Percentiles rank a stretch among this genome's conserved stretches.
Evolutionary conservation across 148 eudicot genomes (phyloP).

Genomic region (Fagopyrum homotropicum): DNA sequence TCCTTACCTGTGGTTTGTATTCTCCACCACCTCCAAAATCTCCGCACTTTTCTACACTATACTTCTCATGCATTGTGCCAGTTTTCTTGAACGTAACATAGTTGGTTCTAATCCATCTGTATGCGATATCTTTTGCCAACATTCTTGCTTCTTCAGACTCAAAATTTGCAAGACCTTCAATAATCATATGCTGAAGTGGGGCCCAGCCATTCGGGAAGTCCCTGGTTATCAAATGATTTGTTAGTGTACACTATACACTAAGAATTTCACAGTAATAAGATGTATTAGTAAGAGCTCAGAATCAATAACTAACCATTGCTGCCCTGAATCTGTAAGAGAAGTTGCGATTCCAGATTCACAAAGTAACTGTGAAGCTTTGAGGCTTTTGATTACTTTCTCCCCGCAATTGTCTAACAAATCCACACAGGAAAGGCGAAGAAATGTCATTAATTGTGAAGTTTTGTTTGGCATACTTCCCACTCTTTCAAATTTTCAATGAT

Average conservation of each 20-base stretch:
- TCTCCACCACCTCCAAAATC: conserved; percentile 87
- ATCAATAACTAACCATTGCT: conserved; percentile 60
- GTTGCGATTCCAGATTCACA: conserved; percentile 71
- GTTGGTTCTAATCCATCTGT: conserved; percentile 76
- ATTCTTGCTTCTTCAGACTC: conserved; percentile 48
- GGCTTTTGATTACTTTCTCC: conserved; percentile 56
- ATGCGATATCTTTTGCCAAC: conserved; percentile 67
- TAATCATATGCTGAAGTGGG: conserved; percentile 81
- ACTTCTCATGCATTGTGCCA: conserved; percentile 85
- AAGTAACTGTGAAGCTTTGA: conserved; percentile 57
- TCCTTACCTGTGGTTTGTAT: conserved; percentile 77
- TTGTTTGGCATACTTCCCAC: neutral
- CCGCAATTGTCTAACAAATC: conserved; percentile 37
- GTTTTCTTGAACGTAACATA: conserved; percentile 63
- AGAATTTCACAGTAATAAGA: neutral
- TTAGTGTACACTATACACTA: neutral
- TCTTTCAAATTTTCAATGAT: neutral
- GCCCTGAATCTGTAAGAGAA: conserved; percentile 66
- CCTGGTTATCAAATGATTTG: conserved; percentile 30
- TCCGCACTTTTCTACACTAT: conserved; percentile 69
- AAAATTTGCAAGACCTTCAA: conserved; percentile 70
- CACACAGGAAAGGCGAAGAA: conserved; percentile 2
- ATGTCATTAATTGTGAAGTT: neutral
- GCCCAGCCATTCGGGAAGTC: conserved; percentile 99
- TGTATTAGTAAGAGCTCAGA: neutral